These are phyloP conservation scores for Globisporangium paroecandrum DNA, from an alignment of 352 stramenopile genomes.

Conservation along the genomic window DNA sequence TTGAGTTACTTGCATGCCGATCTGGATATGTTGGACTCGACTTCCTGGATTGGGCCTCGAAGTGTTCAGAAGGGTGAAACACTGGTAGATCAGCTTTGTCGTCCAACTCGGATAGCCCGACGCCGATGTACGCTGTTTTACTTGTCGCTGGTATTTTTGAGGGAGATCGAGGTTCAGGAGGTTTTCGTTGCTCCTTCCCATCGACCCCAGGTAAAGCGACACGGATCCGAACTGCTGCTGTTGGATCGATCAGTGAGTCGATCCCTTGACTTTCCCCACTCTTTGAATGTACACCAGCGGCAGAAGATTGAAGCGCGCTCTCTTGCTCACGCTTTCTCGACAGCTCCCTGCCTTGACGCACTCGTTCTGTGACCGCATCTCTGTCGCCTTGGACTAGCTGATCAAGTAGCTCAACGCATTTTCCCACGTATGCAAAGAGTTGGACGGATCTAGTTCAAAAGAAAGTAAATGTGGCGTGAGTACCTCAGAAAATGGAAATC, in stretches of 20 bases:
- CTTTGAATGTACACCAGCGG: background rate
- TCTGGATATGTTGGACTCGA: background rate
- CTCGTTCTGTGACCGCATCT: conserved; percentile 24
- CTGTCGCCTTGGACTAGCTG: conserved; percentile 23
- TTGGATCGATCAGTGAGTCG: background rate
- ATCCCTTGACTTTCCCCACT: background rate
- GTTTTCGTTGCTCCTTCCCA: conserved; percentile 3
- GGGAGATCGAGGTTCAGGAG: background rate
- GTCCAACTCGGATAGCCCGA: background rate
- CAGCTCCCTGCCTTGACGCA: conserved; percentile 21
- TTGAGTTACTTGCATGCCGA: background rate
- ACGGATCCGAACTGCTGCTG: conserved; percentile 33
- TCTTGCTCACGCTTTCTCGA: conserved; percentile 21
- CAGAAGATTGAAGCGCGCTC: background rate
- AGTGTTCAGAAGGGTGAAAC: background rate
- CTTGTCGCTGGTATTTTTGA: background rate
- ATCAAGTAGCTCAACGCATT: conserved; percentile 33
- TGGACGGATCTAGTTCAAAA: conserved; percentile 19
- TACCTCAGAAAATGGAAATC: background rate
- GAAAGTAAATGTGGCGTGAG: conserved; percentile 3
- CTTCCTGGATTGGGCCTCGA: background rate
- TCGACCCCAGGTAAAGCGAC: conserved; percentile 35
- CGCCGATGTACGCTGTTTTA: background rate
- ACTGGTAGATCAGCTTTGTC: background rate
- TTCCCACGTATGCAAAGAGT: conserved; percentile 28